Base-by-base conservation (phyloP, 257 asterid species). In the Scutellaria minor region DNA sequence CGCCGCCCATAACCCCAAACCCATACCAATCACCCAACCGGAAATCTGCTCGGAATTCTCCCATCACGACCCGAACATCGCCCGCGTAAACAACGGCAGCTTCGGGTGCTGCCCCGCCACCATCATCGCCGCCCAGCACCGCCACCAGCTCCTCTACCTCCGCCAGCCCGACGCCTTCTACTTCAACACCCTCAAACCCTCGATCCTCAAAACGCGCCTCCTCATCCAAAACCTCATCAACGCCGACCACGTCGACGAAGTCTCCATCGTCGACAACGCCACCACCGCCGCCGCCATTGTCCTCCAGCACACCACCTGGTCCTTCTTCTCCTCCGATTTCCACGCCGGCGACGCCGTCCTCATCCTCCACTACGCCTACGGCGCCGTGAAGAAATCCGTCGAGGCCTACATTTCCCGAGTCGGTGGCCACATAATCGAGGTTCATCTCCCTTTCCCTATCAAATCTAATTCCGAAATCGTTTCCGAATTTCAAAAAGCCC, bases 1-100 rank as follows among this genome's bases (percentile, higher is more conserved):
- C 74, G 37, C 52, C 71, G 6, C 55, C 79, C 44, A 51, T 12
- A 20, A 41, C 64, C 56, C 59, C 5, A 70, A 39, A 31, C 57
- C 68, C 47, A 31, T 63, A 8, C 56, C 72, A 66, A 75, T 83
- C 1, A 70, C 85, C 45, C 68, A 39, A 4, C 40, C 83, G 3
- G 91, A 92, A 76, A 60, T 92, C 75, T 85, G 75, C 2, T 67
- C 77, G 7, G 97, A 93, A 35, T 93, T 93, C 90, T 71, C 90
- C 68, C 97, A 90, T 77, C 97, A 93, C 85, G 93, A 89, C 73
- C 81, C 89, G 0, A 2, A 80, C 7, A 7, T 85, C 15, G 91
- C 98, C 39, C 96, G 96, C 58, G 83, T 93, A 35, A 93, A 90
- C 86, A 93, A 93, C 83, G 98, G 94, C 69, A 92, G 96, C 85